phyloP scores from a whole-genome alignment of 2,329 filamentous ascomycete genomes.

The Ophiobolus disseminans region DNA sequence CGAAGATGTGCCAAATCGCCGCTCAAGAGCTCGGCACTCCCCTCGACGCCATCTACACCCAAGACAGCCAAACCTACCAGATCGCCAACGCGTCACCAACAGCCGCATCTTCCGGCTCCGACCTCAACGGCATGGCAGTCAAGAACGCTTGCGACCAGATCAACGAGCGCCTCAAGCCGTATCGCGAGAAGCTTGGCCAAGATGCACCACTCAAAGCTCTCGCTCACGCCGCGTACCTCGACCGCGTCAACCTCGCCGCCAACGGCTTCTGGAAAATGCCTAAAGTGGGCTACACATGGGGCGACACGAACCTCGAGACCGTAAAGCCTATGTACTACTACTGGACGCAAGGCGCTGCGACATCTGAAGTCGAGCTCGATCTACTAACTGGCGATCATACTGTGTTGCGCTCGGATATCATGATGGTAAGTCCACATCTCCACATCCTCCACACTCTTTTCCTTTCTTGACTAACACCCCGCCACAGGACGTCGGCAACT shows the following conservation, averaged over 20 bases:
- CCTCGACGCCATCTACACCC: conserved; percentile 79
- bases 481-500: conserved; percentile 74
- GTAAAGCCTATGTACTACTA: conserved; percentile 86
- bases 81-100: conserved; percentile 90
- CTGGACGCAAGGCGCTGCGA: conserved; percentile 88
- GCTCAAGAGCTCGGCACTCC: conserved; percentile 88
- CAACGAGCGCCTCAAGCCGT: conserved; percentile 84
- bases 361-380: conserved; percentile 87
- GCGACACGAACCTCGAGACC: conserved; percentile 47
- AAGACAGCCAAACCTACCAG: conserved; percentile 88
- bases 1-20: conserved; percentile 94
- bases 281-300: conserved; percentile 93
- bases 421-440: conserved; percentile 66
- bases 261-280: conserved; percentile 98
- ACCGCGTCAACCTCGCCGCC: conserved; percentile 91
- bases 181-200: conserved; percentile 79
- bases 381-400: conserved; percentile 93
- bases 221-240: conserved; percentile 89
- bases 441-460: background rate
- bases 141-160: conserved; percentile 89
- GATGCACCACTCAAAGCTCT: conserved; percentile 82
- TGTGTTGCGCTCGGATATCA: conserved; percentile 83
- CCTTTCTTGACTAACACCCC: conserved; percentile 3
- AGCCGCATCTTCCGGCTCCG: conserved; percentile 89
- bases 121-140: conserved; percentile 93